A percentile compares a stretch with the other conserved stretches of the same genome.
These are phyloP conservation scores for Paracorniculantispora psalliotae DNA, from an alignment of 2,329 filamentous ascomycete species.

Conservation along the genomic window DNA sequence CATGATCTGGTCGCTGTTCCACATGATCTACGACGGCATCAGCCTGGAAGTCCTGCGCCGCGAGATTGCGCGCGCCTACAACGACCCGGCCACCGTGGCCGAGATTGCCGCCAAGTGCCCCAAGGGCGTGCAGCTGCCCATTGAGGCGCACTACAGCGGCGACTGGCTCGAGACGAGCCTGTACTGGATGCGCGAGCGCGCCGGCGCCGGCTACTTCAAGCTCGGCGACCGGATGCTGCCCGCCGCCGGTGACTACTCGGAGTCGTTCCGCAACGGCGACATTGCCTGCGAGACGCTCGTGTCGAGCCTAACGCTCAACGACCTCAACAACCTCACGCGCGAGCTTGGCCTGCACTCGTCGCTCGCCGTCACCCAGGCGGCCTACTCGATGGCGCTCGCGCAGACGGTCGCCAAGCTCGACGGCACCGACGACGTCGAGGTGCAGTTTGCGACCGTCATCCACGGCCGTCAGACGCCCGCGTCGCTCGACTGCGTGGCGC, in stretches of 20 bases:
- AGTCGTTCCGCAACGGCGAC: slow-evolving; percentile 12
- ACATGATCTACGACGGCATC: slow-evolving; percentile 23
- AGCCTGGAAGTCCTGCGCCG: slow-evolving; percentile 11
- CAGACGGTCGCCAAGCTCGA: slow-evolving; percentile 7
- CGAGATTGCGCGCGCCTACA: slow-evolving; percentile 12
- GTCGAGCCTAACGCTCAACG: slow-evolving; percentile 6
- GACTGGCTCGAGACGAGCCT: slow-evolving; percentile 16
- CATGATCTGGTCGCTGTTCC: slow-evolving; percentile 30
- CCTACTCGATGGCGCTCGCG: slow-evolving; percentile 15
- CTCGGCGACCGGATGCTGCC: neutral
- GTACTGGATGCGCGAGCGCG: slow-evolving; percentile 14
- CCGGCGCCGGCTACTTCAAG: slow-evolving; percentile 4
- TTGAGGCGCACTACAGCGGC: slow-evolving; percentile 12
- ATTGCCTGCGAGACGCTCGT: slow-evolving; percentile 9
- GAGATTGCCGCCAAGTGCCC: slow-evolving; percentile 2
- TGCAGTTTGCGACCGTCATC: slow-evolving; percentile 15
- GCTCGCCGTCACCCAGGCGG: slow-evolving; percentile 11
- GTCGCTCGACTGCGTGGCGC: slow-evolving; percentile 14
- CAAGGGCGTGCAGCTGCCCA: slow-evolving; percentile 10
- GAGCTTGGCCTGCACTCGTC: neutral
- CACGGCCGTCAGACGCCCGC: slow-evolving; percentile 11
- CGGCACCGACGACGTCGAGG: slow-evolving; percentile 2
- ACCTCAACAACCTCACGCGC: slow-evolving; percentile 13
- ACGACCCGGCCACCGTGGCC: slow-evolving; percentile 2
- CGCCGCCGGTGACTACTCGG: neutral